A percentile compares a stretch with the other conserved stretches of the same genome.
These are phyloP conservation scores for Yamadazyma phyllophila DNA, from an alignment of 805 yeast species.

Conservation along the genomic window DNA sequence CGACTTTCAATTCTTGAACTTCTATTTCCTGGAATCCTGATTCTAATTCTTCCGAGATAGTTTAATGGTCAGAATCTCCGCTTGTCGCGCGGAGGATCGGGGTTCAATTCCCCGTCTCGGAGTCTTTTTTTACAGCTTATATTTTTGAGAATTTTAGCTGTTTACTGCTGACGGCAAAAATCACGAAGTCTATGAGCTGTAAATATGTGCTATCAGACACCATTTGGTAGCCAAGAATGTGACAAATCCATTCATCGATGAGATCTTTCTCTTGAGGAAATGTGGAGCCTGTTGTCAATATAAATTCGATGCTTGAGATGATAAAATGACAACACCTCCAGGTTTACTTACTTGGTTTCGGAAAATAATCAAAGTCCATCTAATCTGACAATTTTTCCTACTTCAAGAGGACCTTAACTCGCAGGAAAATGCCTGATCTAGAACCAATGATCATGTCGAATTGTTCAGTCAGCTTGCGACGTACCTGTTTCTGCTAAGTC, in stretches of 20 bases:
- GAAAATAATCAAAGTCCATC: too few relatives aligned
- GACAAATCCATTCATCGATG: constrained; percentile 57
- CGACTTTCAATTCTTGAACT: too few relatives aligned
- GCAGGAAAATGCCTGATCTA: too few relatives aligned
- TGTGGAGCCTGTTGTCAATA: constrained; percentile 63
- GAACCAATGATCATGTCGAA: too few relatives aligned
- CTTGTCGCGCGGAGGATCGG: constrained; percentile 16
- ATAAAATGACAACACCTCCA: constrained; percentile 95
- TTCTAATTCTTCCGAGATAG: constrained; percentile 10
- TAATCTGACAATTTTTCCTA: too few relatives aligned
- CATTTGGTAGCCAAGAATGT: constrained; percentile 21
- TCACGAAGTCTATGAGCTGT: too few relatives aligned
- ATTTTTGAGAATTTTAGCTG: too few relatives aligned
- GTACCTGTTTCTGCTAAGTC: too few relatives aligned
- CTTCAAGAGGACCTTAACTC: too few relatives aligned
- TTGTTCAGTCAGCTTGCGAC: too few relatives aligned
- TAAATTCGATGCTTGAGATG: constrained; percentile 70
- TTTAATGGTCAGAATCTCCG: constrained; percentile 15
- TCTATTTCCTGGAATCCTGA: not conserved
- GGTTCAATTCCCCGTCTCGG: constrained; percentile 16
- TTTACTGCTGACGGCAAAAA: too few relatives aligned
- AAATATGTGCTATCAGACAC: constrained; percentile 15
- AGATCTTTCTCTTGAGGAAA: constrained; percentile 82
- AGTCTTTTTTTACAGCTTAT: constrained; percentile 1
- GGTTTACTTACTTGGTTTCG: constrained; percentile 61